Base-by-base conservation (phyloP, 192 early-diverging fungal genomes). In the Rhizoclosmatium sp. region DNA sequence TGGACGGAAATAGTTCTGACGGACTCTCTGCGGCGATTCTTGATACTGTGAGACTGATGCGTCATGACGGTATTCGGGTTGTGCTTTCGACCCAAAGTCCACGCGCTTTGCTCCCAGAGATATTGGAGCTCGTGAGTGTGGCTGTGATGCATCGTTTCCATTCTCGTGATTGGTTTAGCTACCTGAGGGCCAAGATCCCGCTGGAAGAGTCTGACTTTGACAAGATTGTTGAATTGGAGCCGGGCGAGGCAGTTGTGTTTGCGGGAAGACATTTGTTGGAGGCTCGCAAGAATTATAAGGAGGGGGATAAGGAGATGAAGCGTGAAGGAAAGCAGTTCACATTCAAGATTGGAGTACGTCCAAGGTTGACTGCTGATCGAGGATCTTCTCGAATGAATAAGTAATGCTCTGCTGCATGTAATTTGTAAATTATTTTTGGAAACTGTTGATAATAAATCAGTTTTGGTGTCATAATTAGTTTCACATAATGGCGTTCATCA, bases 61-160 rank as follows among this genome's bases (percentile, higher is more conserved):
- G 83, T 14, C 83, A 84, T 56, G 65, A 71, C 19, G 83, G 83
- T 3, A 44, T 84, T 7, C 80, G 83, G 3, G 66, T 80, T 7
- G 76, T 74, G 4, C 60, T 84, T 60, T 72, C 68, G 4, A 82
- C 83, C 1, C 83, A 84, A 56, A 66, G 59, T 14, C 83, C 83
- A 19, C 47, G 14, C 5, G 65, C 65, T 40, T 62, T 84, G 39
- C 80, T 69, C n/a, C 49, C 54, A n/a, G 77, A 82, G 59, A 58
- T 84, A n/a, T 59, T 84, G 49, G 83, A 84, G 66, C 71, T 84
- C 4, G 40, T 76, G 1, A 40, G 48, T 14, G 54, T 82, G 7
- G 71, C 69, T 67, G 42, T 84, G 16, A 64, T 84, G 47, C 83
- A 84, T 65, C 75, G 80, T 47, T 84, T 82, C 51, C 71, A 78